phyloP scores from a whole-genome alignment of 2,329 filamentous ascomycete species.

The Hypoxylon sp. region DNA sequence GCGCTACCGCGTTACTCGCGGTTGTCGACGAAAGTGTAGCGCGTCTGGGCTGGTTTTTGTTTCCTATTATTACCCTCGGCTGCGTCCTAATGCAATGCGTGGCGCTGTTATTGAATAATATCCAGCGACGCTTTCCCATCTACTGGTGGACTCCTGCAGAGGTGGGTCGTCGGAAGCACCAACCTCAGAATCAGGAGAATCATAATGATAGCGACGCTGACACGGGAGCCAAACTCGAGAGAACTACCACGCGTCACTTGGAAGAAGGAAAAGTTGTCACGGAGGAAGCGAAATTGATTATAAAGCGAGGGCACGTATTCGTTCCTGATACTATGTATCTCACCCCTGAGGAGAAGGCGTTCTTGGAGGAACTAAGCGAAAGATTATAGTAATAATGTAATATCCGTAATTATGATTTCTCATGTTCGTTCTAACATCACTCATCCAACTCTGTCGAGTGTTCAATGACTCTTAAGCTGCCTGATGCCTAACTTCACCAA shows the following conservation, averaged over 20 bases:
- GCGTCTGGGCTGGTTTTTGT: slow-evolving; percentile 76
- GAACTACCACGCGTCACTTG: slow-evolving; percentile 21
- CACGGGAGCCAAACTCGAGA: slow-evolving; percentile 33
- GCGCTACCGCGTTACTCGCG: slow-evolving; percentile 79
- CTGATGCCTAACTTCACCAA: not conserved
- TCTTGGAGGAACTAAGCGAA: slow-evolving; percentile 40
- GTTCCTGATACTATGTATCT: slow-evolving; percentile 35
- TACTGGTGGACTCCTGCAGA: slow-evolving; percentile 77
- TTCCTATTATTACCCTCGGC: slow-evolving; percentile 75
- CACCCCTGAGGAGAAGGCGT: slow-evolving; percentile 38
- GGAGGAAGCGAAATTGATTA: slow-evolving; percentile 29
- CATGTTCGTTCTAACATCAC: not conserved
- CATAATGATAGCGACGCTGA: slow-evolving; percentile 32
- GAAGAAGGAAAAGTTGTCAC: slow-evolving; percentile 30
- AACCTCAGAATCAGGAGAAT: slow-evolving; percentile 14
- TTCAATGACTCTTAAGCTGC: not conserved
- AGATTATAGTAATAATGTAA: slow-evolving; percentile 25
- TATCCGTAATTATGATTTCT: not conserved
- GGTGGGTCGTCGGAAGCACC: slow-evolving; percentile 26
- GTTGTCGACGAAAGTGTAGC: slow-evolving; percentile 70
- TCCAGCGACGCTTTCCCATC: slow-evolving; percentile 75
- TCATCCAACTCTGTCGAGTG: not conserved
- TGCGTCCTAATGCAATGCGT: slow-evolving; percentile 72
- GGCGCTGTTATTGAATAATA: slow-evolving; percentile 78
- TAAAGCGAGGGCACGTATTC: slow-evolving; percentile 30